Evolutionary conservation across 148 eudicot species (phyloP).

Genomic region (Rhododendron vialii): DNA sequence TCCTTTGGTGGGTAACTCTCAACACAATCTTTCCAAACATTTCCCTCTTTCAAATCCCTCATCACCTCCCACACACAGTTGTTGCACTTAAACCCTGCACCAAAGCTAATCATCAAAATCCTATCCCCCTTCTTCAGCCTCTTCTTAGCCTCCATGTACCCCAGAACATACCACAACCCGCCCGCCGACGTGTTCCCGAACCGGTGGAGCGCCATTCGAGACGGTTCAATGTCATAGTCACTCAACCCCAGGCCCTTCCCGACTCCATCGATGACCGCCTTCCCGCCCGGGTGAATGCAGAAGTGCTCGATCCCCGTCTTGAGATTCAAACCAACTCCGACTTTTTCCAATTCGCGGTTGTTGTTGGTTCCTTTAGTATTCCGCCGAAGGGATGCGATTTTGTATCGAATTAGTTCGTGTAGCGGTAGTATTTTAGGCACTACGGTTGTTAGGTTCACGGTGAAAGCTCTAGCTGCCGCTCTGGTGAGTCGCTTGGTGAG

Average conservation of each 20-base stretch:
- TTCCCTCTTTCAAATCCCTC: slow-evolving; percentile 57
- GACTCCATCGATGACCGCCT: slow-evolving; percentile 71
- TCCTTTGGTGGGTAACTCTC: slow-evolving; percentile 46
- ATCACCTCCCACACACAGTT: slow-evolving; percentile 85
- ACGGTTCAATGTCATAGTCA: slow-evolving; percentile 67
- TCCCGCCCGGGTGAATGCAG: slow-evolving; percentile 84
- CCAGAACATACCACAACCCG: slow-evolving; percentile 83
- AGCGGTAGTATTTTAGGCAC: slow-evolving; percentile 56
- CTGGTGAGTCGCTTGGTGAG: slow-evolving; percentile 55
- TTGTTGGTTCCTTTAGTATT: neutral
- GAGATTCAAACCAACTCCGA: slow-evolving; percentile 36
- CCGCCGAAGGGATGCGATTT: neutral
- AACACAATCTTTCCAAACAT: slow-evolving; percentile 72
- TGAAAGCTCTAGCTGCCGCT: slow-evolving; percentile 54
- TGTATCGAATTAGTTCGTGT: slow-evolving; percentile 42
- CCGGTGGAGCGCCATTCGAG: slow-evolving; percentile 79
- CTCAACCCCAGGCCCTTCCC: slow-evolving; percentile 53
- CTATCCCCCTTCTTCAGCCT: slow-evolving; percentile 80
- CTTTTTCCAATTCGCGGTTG: neutral
- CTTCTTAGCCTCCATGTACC: slow-evolving; percentile 91
- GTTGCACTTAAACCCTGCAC: slow-evolving; percentile 90
- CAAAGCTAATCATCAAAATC: slow-evolving; percentile 75
- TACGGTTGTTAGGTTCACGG: slow-evolving; percentile 38
- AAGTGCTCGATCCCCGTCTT: slow-evolving; percentile 71
- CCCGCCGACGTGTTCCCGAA: slow-evolving; percentile 88